These are phyloP conservation scores for Aphelidium insulamus DNA, from an alignment of 371 early-diverging fungal species.

Conservation along the genomic window DNA sequence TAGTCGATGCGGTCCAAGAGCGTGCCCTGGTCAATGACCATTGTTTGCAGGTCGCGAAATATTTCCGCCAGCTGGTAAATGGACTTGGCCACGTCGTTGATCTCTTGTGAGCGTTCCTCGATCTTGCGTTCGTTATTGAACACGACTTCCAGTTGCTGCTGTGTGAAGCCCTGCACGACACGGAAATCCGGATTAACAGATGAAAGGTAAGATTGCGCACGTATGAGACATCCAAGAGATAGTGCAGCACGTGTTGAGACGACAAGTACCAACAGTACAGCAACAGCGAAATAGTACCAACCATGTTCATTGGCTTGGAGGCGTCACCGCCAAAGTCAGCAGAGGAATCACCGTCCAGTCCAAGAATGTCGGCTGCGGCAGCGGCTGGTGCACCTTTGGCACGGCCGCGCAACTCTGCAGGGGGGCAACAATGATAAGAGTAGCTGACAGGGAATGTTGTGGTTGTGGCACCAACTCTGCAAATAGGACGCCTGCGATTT, in stretches of 20 bases:
- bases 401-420: too few relatives aligned
- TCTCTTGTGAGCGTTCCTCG: conserved; percentile 64
- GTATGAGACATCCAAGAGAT: too few relatives aligned
- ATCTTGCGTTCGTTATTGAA: conserved; percentile 44
- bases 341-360: too few relatives aligned
- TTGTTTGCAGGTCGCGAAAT: conserved; percentile 70
- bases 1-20: conserved; percentile 91
- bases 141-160: conserved; percentile 51
- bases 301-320: too few relatives aligned
- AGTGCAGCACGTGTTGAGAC: too few relatives aligned
- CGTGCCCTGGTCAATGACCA: conserved; percentile 94
- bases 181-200: not conserved
- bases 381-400: too few relatives aligned
- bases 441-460: not conserved
- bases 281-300: too few relatives aligned
- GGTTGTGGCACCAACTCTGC: conserved; percentile 27
- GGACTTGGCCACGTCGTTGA: conserved; percentile 76
- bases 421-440: too few relatives aligned
- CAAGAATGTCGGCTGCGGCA: too few relatives aligned
- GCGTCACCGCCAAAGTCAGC: too few relatives aligned
- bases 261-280: too few relatives aligned
- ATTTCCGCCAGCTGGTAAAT: conserved; percentile 74
- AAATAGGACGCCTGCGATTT: conserved; percentile 68
- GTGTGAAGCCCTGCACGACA: conserved; percentile 45
- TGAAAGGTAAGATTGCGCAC: too few relatives aligned